phyloP scores from a whole-genome alignment of 352 stramenopile species.

The Globisporangium orthogonon region DNA sequence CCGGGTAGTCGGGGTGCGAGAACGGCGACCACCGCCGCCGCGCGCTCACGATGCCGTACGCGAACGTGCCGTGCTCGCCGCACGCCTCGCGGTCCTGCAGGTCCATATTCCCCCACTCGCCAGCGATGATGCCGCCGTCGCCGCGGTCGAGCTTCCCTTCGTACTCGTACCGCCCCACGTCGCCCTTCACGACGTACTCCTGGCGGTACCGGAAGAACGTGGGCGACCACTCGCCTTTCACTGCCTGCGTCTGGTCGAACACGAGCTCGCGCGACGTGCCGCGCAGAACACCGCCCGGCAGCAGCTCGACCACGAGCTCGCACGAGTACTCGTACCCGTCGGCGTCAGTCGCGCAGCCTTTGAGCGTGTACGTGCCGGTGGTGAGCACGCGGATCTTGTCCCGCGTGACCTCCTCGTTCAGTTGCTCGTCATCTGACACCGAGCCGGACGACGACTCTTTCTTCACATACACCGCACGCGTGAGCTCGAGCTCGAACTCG shows the following conservation, averaged over 20 bases:
- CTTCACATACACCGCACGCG: conserved; percentile 14
- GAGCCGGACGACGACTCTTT: neutral
- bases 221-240: conserved; percentile 37
- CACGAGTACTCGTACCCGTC: conserved; percentile 75
- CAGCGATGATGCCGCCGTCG: conserved; percentile 36
- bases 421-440: neutral
- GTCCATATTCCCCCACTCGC: conserved; percentile 45
- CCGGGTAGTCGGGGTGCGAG: conserved; percentile 41
- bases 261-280: conserved; percentile 47
- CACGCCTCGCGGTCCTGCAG: conserved; percentile 15
- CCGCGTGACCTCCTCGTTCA: conserved; percentile 14
- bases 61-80: conserved; percentile 56
- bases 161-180: conserved; percentile 57
- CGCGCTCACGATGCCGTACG: conserved; percentile 33
- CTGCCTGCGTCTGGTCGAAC: conserved; percentile 38
- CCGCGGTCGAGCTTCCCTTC: conserved; percentile 19
- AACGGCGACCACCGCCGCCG: conserved; percentile 35
- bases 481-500: conserved; percentile 47
- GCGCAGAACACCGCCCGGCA: conserved; percentile 22
- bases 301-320: conserved; percentile 38
- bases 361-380: conserved; percentile 43
- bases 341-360: conserved; percentile 50
- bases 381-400: conserved; percentile 33
- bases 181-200: conserved; percentile 51
- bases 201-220: conserved; percentile 34